These are phyloP conservation scores for Ricinus communis DNA, from an alignment of 345 rosid genomes.

Conservation along the genomic window DNA sequence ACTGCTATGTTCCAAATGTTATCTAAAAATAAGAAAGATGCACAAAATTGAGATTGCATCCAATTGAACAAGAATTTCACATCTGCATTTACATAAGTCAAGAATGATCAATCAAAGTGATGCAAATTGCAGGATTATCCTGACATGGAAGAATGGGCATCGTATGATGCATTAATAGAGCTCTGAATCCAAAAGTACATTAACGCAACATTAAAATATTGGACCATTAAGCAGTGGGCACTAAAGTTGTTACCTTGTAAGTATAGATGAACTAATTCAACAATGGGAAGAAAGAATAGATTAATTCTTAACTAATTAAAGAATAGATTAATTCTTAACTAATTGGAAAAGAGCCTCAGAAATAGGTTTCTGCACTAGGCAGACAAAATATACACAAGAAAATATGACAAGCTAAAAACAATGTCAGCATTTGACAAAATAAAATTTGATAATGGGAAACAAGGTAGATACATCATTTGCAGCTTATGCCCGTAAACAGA, in stretches of 20 bases:
- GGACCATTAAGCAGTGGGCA: background rate
- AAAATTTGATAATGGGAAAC: background rate
- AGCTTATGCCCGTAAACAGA: slow-evolving; percentile 5
- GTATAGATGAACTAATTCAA: background rate
- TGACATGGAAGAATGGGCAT: background rate
- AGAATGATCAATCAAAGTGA: background rate
- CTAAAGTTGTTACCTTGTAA: too few relatives aligned
- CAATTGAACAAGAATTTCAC: background rate
- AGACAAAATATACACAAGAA: background rate
- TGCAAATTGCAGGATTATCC: background rate
- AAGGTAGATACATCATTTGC: background rate
- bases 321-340: background rate
- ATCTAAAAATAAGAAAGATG: background rate
- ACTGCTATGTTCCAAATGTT: background rate
- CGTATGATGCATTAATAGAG: background rate
- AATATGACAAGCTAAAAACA: background rate
- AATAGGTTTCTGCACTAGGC: background rate
- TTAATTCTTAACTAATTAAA: too few relatives aligned
- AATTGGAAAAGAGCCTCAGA: background rate
- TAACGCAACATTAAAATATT: background rate
- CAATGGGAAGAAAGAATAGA: background rate
- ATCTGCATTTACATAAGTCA: background rate
- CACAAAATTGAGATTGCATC: background rate
- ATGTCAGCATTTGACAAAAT: background rate
- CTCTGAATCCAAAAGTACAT: background rate